A percentile compares a stretch with the other conserved stretches of the same genome.
phyloP scores from a whole-genome alignment of 2,329 filamentous ascomycete species.

The Xylariaceae sp. region DNA sequence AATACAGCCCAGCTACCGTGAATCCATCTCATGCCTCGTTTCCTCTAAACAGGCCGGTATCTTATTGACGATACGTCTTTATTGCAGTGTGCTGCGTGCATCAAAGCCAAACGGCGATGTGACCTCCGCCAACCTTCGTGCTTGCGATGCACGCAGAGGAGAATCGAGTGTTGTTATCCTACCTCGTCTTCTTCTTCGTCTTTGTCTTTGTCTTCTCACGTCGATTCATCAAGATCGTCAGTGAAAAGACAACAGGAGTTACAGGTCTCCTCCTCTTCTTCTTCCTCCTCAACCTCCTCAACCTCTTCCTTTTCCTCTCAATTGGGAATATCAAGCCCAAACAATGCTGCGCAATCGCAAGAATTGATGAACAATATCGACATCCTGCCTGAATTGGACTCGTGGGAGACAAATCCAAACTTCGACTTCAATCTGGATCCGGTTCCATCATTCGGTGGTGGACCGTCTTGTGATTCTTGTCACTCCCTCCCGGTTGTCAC shows the following conservation, averaged over 20 bases:
- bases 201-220: no score
- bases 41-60: no score
- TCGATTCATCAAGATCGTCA: no score
- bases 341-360: not conserved
- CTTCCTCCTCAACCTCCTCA: no score
- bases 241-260: no score
- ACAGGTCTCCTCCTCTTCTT: no score
- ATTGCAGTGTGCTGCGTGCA: conserved; percentile 19
- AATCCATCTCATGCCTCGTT: no score
- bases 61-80: not conserved
- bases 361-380: conserved; percentile 1
- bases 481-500: conserved; percentile 2
- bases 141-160: conserved; percentile 19
- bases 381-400: not conserved
- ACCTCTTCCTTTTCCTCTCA: not conserved
- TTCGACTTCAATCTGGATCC: conserved; percentile 17
- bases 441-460: not conserved
- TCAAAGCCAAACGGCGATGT: conserved; percentile 20
- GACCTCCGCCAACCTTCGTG: conserved; percentile 20
- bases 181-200: not conserved
- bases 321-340: not conserved
- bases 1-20: not conserved
- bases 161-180: conserved; percentile 17
- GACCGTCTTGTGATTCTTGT: not conserved
- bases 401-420: conserved; percentile 10